phyloP scores from a whole-genome alignment of 2,329 filamentous ascomycete species.

The Cercospora brassicicola region DNA sequence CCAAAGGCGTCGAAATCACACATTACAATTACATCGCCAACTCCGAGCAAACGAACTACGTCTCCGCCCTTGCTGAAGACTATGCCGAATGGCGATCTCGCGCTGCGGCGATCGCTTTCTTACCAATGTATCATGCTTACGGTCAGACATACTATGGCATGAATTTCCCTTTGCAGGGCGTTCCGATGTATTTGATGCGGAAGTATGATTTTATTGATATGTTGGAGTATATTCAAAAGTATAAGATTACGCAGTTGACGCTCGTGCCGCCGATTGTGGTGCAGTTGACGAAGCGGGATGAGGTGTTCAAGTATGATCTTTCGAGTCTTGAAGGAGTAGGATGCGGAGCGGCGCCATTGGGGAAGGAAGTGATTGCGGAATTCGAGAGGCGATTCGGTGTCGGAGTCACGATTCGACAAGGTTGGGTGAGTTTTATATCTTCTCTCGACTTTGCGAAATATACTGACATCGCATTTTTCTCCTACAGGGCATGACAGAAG shows the following conservation, averaged over 20 bases:
- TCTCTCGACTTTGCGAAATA: too few relatives aligned
- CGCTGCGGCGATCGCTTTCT: conserved; percentile 57
- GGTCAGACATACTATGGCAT: conserved; percentile 59
- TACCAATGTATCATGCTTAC: conserved; percentile 66
- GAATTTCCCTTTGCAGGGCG: not conserved
- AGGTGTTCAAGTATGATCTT: conserved; percentile 62
- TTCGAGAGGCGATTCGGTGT: conserved; percentile 55
- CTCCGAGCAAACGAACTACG: conserved; percentile 58
- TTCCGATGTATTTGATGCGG: conserved; percentile 45
- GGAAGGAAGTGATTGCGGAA: conserved; percentile 13
- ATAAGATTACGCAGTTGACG: conserved; percentile 66
- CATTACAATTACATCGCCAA: conserved; percentile 76
- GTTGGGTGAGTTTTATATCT: conserved; percentile 36
- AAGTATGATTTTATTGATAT: conserved; percentile 54
- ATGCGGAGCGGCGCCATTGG: conserved; percentile 65
- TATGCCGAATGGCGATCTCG: conserved; percentile 45
- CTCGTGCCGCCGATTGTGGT: conserved; percentile 73
- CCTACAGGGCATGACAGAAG: conserved; percentile 73
- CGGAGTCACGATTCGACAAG: conserved; percentile 58
- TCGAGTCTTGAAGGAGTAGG: conserved; percentile 55
- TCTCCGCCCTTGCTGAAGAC: conserved; percentile 48
- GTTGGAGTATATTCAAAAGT: conserved; percentile 64
- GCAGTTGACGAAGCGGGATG: conserved; percentile 62
- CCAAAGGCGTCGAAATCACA: conserved; percentile 81
- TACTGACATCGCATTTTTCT: too few relatives aligned